Evolutionary conservation across 2,329 filamentous ascomycete genomes (phyloP).

Genomic region (Byssothecium circinans): DNA sequence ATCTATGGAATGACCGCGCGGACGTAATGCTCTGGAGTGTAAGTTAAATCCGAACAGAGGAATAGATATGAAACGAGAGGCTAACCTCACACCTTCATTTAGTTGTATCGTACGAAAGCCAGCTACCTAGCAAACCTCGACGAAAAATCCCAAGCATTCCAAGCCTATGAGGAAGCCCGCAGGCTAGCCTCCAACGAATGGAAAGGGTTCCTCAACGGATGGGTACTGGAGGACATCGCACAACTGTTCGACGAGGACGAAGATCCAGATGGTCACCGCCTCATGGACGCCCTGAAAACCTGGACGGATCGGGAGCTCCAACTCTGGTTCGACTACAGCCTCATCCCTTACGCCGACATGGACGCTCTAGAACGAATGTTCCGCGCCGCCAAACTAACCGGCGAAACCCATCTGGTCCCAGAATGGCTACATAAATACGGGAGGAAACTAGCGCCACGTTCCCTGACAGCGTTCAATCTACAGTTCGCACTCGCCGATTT

Average conservation of each 20-base stretch:
- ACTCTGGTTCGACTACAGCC: conserved; percentile 3
- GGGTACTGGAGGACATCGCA: conserved; percentile 7
- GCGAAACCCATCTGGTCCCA: conserved; percentile 2
- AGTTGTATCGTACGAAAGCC: conserved; percentile 2
- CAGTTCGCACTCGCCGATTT: conserved; percentile 3
- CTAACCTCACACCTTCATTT: background rate
- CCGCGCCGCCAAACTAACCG: conserved; percentile 6
- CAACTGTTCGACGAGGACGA: conserved; percentile 6
- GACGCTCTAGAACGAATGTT: conserved; percentile 1
- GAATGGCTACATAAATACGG: conserved; percentile 7
- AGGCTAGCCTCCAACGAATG: background rate
- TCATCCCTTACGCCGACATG: background rate
- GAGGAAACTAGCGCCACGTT: conserved; percentile 1
- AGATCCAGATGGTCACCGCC: conserved; percentile 4
- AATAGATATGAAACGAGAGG: background rate
- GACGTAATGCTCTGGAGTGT: conserved; percentile 1
- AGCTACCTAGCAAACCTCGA: background rate
- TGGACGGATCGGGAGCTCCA: conserved; percentile 10
- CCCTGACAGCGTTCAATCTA: conserved; percentile 1
- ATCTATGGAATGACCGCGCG: background rate
- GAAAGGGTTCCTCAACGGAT: background rate
- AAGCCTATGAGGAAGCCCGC: conserved; percentile 5
- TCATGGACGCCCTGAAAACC: conserved; percentile 7
- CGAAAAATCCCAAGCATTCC: conserved; percentile 3
- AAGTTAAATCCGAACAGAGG: background rate